phyloP scores from a whole-genome alignment of 495 filamentous ascomycete genomes.

The Aspergillus cristatus region DNA sequence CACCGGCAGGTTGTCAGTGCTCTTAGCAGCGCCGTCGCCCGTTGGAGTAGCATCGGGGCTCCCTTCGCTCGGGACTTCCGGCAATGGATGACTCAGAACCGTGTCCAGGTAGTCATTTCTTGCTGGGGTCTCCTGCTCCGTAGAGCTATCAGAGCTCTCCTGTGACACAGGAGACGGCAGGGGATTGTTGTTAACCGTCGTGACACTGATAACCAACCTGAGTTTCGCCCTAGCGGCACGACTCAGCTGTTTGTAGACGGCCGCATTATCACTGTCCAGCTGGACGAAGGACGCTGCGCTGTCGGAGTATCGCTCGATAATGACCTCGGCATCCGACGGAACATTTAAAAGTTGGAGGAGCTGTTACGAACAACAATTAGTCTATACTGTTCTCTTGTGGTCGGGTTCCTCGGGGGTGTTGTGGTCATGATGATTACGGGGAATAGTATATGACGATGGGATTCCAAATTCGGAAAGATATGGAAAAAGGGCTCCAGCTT shows the following conservation, averaged over 20 bases:
- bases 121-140: constrained; percentile 10
- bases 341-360: constrained; percentile 66
- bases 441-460: too few relatives aligned
- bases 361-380: constrained; percentile 38
- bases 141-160: background rate
- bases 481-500: too few relatives aligned
- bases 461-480: too few relatives aligned
- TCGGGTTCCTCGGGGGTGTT: too few relatives aligned
- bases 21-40: constrained; percentile 1
- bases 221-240: constrained; percentile 97
- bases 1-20: constrained; percentile 2
- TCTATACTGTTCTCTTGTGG: too few relatives aligned
- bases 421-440: too few relatives aligned
- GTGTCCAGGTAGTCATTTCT: constrained; percentile 36
- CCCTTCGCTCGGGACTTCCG: constrained; percentile 9
- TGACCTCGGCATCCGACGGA: constrained; percentile 53
- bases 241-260: constrained; percentile 93
- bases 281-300: constrained; percentile 72
- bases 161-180: constrained; percentile 6
- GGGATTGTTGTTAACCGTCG: constrained; percentile 17
- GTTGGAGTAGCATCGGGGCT: constrained; percentile 6
- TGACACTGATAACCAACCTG: constrained; percentile 86
- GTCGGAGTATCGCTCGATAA: constrained; percentile 94
- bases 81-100: constrained; percentile 28
- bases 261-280: constrained; percentile 65